Conservation (phyloP, 73 alveolate species). For the Loxodes magnus region DNA sequence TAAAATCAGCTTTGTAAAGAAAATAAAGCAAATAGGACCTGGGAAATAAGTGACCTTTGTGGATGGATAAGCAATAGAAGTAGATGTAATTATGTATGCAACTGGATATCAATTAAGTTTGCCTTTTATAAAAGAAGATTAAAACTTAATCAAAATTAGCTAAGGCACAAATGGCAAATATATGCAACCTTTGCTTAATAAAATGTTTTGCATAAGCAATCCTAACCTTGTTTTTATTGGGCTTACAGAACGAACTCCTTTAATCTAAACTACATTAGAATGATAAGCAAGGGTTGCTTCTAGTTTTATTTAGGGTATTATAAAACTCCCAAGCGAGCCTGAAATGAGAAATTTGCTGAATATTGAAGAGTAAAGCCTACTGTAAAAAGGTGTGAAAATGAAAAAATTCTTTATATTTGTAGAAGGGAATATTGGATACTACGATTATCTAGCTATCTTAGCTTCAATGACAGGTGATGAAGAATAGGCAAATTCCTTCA, state of each 20-base stretch:
- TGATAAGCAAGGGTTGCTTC: not conserved
- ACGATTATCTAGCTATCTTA: no score
- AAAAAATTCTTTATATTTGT: no score
- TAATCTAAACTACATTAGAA: not conserved
- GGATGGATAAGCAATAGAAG: not conserved
- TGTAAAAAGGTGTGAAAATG: no score
- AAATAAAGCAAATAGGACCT: no score
- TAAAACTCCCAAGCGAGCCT: not conserved
- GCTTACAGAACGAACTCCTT: not conserved
- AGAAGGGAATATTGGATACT: no score
- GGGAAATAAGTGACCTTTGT: constrained; percentile 1
- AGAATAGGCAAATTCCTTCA: no score
- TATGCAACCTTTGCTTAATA: not conserved
- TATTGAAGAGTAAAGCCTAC: no score
- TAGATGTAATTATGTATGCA: not conserved
- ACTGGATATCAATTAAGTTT: not conserved
- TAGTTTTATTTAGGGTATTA: not conserved
- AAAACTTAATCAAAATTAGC: not conserved
- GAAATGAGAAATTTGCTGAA: no score
- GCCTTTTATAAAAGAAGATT: not conserved
- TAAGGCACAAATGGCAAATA: not conserved
- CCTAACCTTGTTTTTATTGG: not conserved
- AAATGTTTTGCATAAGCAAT: constrained; percentile 5
- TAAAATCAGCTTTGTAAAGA: no score
- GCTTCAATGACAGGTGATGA: no score